Conservation (phyloP, 148 eudicot genomes). For the Chenopodium album region DNA sequence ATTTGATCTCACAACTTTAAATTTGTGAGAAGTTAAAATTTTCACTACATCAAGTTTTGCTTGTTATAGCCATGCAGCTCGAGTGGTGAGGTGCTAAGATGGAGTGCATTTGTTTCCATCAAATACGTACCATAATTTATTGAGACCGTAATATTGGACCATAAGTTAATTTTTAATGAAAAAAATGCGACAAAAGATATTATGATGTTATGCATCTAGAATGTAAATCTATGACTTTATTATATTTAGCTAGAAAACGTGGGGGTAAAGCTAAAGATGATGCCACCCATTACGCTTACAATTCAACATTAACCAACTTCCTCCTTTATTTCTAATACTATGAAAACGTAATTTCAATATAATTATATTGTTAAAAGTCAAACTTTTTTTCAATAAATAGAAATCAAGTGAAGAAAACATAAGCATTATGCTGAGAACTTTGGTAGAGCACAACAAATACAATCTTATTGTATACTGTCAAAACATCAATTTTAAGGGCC, state of each 20-base stretch:
- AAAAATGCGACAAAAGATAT: neutral
- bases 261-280: constrained; percentile 18
- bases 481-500: neutral
- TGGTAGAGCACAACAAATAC: neutral
- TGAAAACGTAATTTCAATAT: neutral
- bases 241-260: constrained; percentile 16
- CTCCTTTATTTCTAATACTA: neutral
- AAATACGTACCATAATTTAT: neutral
- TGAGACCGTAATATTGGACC: neutral
- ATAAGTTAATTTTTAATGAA: neutral
- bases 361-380: neutral
- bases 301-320: neutral
- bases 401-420: neutral
- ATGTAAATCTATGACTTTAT: neutral
- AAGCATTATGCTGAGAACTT: neutral
- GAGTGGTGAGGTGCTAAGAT: neutral
- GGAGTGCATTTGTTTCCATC: neutral
- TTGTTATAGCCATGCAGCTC: neutral
- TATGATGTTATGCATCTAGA: constrained; percentile 20
- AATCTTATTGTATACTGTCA: neutral
- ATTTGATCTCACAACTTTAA: no score
- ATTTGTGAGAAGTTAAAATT: no score
- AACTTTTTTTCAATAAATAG: neutral
- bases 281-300: constrained; percentile 22
- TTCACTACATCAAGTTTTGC: neutral